Evolutionary conservation across 768 basidiomycete genomes (phyloP).

Genomic region (Kwoniella mangroviensis): DNA sequence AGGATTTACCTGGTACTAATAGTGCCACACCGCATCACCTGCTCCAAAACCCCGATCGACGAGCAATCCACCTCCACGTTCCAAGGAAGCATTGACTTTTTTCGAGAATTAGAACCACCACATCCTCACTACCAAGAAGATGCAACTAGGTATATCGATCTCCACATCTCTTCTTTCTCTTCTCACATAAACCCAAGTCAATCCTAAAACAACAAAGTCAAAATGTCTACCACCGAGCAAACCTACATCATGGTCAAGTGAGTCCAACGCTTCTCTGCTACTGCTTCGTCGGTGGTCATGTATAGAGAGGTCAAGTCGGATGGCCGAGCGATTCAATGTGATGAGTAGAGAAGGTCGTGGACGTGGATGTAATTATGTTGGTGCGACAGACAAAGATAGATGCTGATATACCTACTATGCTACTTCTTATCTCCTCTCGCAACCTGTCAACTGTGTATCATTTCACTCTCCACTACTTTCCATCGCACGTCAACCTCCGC

Average conservation of each 20-base stretch:
- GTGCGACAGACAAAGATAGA: too few relatives aligned
- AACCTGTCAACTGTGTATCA: background rate
- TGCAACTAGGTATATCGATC: background rate
- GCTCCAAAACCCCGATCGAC: background rate
- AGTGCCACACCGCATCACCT: background rate
- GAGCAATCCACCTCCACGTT: conserved; percentile 4
- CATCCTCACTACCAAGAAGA: background rate
- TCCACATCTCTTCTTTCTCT: background rate
- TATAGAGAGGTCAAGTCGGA: background rate
- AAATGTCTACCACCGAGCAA: conserved; percentile 77
- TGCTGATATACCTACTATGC: too few relatives aligned
- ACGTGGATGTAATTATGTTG: background rate
- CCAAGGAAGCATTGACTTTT: conserved; percentile 17
- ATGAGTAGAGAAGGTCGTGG: background rate
- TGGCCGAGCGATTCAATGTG: background rate
- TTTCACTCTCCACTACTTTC: background rate
- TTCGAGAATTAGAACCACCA: conserved; percentile 1
- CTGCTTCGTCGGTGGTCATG: background rate
- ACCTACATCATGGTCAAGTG: conserved; percentile 99
- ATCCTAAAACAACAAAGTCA: conserved; percentile 25
- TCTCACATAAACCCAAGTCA: background rate
- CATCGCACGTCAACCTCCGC: conserved; percentile 6
- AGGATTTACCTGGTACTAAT: background rate
- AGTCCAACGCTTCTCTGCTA: conserved; percentile 20
- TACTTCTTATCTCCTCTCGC: background rate